Base-by-base conservation (phyloP, 148 eudicot species). In the Camellia sinensis region DNA sequence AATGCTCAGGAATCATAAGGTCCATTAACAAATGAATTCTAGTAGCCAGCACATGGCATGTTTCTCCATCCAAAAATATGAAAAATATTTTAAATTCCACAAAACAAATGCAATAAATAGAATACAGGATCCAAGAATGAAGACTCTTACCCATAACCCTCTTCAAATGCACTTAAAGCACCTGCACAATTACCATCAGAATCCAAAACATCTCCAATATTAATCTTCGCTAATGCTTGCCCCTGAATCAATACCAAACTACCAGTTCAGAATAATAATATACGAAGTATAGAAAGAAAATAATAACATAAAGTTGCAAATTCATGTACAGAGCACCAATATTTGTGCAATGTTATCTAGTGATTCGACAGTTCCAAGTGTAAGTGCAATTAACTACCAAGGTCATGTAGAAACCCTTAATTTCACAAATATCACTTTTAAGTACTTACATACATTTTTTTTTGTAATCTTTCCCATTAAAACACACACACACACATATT, bases 181-280 rank as follows among this genome's bases (percentile, higher is more conserved):
- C 88, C 94, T 62, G 37, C 40, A 85, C 90, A 90, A 83, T 91
- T 79, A 86, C 95, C 98, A 80, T 68, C 82, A 63, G 92, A 87
- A 82, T 96, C 99, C 87, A 93, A 79, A 74, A 83, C 86, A 84
- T 79, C 83, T 60, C 99, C 98, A 73, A 96, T 82, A 81, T 94
- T 93, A 77, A 94, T 89, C 87, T 91, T 93, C 73, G 88, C 91
- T 74, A 96, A 77, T 72, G 98, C 95, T 89, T 96, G 98, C 80
- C 99, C 99, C 99, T 96, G 90, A 74, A 84, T 62, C 69, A 87
- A 37, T 78, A 81, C 79, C 62, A 71, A 79, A 65, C 57, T 77
- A 81, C 76, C 65, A 76, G 76, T 73, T 76, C 71, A 80, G 65
- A 19, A 83, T 65, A 80, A 48, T 60, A 65, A 61, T 44, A 79